These are phyloP conservation scores for Albifimbria verrucaria DNA, from an alignment of 2,329 filamentous ascomycete species.

Conservation along the genomic window DNA sequence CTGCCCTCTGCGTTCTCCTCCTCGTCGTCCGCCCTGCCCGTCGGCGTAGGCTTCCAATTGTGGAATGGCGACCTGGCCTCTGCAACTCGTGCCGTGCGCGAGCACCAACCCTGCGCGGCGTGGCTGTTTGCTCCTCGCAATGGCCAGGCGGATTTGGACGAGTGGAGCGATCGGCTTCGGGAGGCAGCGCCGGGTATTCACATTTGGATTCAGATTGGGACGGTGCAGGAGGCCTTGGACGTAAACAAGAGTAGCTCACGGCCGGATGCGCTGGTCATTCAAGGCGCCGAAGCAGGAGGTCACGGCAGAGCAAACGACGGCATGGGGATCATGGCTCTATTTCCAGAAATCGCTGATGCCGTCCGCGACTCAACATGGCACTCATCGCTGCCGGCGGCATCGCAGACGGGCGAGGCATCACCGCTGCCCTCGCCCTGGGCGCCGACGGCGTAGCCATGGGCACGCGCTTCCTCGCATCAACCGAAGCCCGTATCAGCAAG, in stretches of 20 bases:
- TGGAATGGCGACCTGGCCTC: constrained; percentile 39
- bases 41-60: constrained; percentile 45
- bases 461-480: constrained; percentile 57
- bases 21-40: constrained; percentile 26
- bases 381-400: constrained; percentile 52
- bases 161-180: constrained; percentile 44
- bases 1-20: constrained; percentile 10
- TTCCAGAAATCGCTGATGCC: constrained; percentile 47
- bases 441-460: constrained; percentile 57
- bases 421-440: constrained; percentile 47
- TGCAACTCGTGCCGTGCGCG: constrained; percentile 24
- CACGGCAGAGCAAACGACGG: constrained; percentile 45
- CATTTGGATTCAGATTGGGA: constrained; percentile 52
- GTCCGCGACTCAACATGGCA: constrained; percentile 32
- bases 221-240: constrained; percentile 42
- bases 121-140: constrained; percentile 45
- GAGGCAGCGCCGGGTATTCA: constrained; percentile 35
- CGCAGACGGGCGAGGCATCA: constrained; percentile 46
- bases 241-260: constrained; percentile 27
- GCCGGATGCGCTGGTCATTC: constrained; percentile 50
- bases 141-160: constrained; percentile 32
- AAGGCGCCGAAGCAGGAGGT: constrained; percentile 52
- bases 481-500: constrained; percentile 34
- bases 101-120: constrained; percentile 32
- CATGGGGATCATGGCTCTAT: constrained; percentile 39